Base-by-base conservation (phyloP, 345 rosid species). In the Arabis alpina region DNA sequence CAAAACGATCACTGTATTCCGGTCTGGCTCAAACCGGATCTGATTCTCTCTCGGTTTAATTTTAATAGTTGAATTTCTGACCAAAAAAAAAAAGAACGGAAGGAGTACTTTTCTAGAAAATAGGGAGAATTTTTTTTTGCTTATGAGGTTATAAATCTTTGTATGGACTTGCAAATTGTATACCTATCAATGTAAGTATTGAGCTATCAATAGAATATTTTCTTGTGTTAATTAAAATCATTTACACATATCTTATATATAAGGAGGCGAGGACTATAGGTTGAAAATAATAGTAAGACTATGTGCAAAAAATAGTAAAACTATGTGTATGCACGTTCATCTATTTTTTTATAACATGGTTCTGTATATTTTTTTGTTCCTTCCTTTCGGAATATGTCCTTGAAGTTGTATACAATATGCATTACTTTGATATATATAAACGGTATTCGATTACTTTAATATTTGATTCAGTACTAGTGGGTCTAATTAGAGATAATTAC, bases 271-370 rank as follows among this genome's bases (percentile, higher is more conserved):
- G 40, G 41, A 27, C 36, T 50, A 51, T 39, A 41, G 25, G 32
- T 62, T 14, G 13, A 32, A 54, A n/a, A 54, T 28, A 28, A 3
- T 30, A 3, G 40, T 30, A 30, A 28, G 6, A 54, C 23, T 54
- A n/a, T 32, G 37, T 5, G 23, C 59, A 8, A 32, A n/a, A 6
- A 27, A 12, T 53, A 30, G 40, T 54, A 54, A 14, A 28, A 37
- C 73, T 58, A 58, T 58, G 59, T 70, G 66, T 70, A 59, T 59
- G 66, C 66, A 70, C 74, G 74, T 70, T 59, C 66, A 69, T 68
- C 4, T 27, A 24, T 5, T 32, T 14, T 12, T 30, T n/a, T n/a
- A 32, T 37, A 45, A 16, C 16, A 45, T 36, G 64, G 36, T 56
- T 34, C 2, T 57, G 10, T 36, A 24, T 56, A 9, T 45, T 5